Base-by-base conservation (phyloP, 805 yeast species). In the Sungouiozyma intestinalis region DNA sequence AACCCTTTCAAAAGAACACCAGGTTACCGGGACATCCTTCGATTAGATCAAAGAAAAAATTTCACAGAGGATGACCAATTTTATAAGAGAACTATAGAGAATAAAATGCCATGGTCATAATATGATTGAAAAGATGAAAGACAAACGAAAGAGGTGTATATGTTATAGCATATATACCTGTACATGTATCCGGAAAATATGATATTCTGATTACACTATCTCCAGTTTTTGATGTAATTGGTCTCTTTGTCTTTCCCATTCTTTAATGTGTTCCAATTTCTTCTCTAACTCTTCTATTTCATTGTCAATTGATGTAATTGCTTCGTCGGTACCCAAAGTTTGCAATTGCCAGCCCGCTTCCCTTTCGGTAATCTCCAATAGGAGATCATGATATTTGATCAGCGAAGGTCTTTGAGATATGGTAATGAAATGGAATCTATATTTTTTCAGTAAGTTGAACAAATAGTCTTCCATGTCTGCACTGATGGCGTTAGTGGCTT, bases 401-500 rank as follows among this genome's bases (percentile, higher is more conserved):
- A 87, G 68, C 35, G 85, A 70, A 24, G 94, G 90, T 38, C 96
- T 73, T 59, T 87, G 95, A 20, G 85, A 75, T 45, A 87, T 74
- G 1, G 95, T 85, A 43, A 87, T 76, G 48, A 84, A 76, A 1
- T 94, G 82, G 59, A 85, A 81, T 36, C 76, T 73, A 53, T 79
- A 78, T 43, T 65, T 68, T 53, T 77, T 82, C 62, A 87, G 69
- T 48, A 80, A 60, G 55, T 85, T 94, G 63, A 86, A 87, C 40
- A 87, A 67, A 45, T 79, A 76, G 48, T 88, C 96, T 60, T 87
- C 97, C 61, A 83, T 85, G 61, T 87, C 97, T 37, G 81, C 81
- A 40, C 86, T 77, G 11, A 87, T 87, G 1, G 97, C 96, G 57
- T 86, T 85, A 3, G 97, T 87, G n/a, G 94, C 84, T 63, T 87